Evolutionary conservation across 768 basidiomycete genomes (phyloP).

Genomic region (Clathrus columnatus): DNA sequence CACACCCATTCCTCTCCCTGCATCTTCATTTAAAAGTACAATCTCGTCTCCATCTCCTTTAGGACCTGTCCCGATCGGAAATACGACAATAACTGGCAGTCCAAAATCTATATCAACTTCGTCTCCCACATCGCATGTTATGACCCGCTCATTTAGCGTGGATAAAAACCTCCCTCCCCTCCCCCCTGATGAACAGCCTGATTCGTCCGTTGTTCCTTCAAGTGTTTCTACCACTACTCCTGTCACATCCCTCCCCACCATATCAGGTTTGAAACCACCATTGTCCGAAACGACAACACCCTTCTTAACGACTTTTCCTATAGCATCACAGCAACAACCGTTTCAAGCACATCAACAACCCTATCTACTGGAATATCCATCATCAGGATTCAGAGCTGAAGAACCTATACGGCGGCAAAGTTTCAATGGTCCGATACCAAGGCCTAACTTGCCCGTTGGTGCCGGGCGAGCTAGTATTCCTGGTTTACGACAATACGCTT

Average conservation of each 20-base stretch:
- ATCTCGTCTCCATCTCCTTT: neutral
- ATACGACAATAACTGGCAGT: constrained; percentile 18
- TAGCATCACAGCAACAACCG: neutral
- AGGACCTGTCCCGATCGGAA: constrained; percentile 5
- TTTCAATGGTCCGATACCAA: constrained; percentile 57
- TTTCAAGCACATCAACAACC: neutral
- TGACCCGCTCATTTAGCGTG: constrained; percentile 28
- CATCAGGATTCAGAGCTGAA: constrained; percentile 9
- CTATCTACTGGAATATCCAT: neutral
- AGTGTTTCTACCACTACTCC: constrained; percentile 9
- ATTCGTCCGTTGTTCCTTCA: constrained; percentile 20
- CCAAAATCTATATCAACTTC: constrained; percentile 6
- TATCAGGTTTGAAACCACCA: constrained; percentile 49
- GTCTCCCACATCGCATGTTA: constrained; percentile 10
- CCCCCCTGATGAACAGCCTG: constrained; percentile 32
- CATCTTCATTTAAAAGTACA: neutral
- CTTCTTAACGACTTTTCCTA: constrained; percentile 16
- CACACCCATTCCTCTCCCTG: neutral
- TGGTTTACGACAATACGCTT: constrained; percentile 28
- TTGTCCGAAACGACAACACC: constrained; percentile 40
- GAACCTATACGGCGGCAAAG: constrained; percentile 52
- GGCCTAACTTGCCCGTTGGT: constrained; percentile 37
- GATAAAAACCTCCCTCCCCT: constrained; percentile 78
- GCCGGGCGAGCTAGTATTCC: constrained; percentile 26
- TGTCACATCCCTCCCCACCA: constrained; percentile 17